phyloP scores from a whole-genome alignment of 2,329 filamentous ascomycete genomes.

The Penicillium corylophilum region DNA sequence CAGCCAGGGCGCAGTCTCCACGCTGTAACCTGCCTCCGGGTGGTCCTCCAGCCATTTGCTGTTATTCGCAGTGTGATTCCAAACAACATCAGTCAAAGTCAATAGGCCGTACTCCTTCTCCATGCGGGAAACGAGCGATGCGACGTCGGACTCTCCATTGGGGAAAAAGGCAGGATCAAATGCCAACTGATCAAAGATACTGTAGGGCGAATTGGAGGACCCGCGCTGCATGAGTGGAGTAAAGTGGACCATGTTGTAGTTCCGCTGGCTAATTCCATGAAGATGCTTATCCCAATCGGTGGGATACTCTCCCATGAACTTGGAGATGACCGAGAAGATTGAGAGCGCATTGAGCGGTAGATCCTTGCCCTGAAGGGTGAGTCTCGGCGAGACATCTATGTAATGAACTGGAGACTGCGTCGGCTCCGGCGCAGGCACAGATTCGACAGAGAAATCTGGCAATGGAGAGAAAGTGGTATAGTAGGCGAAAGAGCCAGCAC shows the following conservation, averaged over 20 bases:
- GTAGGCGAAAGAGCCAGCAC: conserved; percentile 86
- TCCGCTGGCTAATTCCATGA: conserved; percentile 79
- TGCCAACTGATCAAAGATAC: conserved; percentile 84
- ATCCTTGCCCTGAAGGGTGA: conserved; percentile 70
- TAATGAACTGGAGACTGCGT: conserved; percentile 79
- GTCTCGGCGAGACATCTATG: conserved; percentile 84
- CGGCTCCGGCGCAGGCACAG: conserved; percentile 52
- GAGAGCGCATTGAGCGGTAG: conserved; percentile 85
- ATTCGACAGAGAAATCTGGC: conserved; percentile 67
- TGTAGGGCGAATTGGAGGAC: conserved; percentile 93
- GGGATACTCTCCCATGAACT: conserved; percentile 95
- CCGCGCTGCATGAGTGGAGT: conserved; percentile 89
- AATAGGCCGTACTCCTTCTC: conserved; percentile 81
- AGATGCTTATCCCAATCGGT: conserved; percentile 88
- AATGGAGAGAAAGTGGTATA: conserved; percentile 90
- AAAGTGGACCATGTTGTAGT: conserved; percentile 99
- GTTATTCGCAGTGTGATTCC: conserved; percentile 97
- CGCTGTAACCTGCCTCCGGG: conserved; percentile 92
- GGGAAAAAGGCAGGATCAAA: conserved; percentile 85
- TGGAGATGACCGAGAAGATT: conserved; percentile 91
- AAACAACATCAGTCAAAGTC: conserved; percentile 91
- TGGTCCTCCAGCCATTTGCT: conserved; percentile 92
- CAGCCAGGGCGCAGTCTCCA: conserved; percentile 78
- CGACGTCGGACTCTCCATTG: conserved; percentile 77
- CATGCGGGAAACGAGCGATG: conserved; percentile 74